These are phyloP conservation scores for Umbellularia californica DNA, from an alignment of 164 flowering plant genomes.

Conservation along the genomic window DNA sequence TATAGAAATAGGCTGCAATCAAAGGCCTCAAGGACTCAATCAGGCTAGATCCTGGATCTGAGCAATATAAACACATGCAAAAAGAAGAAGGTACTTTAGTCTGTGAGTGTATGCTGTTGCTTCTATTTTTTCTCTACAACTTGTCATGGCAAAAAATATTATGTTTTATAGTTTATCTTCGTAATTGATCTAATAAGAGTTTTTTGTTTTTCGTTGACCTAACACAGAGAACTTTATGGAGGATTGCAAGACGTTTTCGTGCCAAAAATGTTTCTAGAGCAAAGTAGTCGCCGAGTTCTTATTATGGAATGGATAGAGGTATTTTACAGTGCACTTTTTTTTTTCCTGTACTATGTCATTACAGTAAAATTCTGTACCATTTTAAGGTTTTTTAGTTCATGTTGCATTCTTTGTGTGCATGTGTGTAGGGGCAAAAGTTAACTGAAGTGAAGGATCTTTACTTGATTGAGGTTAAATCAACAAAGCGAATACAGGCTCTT, in stretches of 20 bases:
- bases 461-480: constrained; percentile 68
- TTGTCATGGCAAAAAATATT: neutral
- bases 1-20: no score
- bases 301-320: constrained; percentile 99
- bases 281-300: constrained; percentile 69
- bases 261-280: constrained; percentile 72
- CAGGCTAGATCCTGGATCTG: no score
- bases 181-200: neutral
- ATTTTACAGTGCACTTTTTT: constrained; percentile 11
- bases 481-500: neutral
- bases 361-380: neutral
- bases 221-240: constrained; percentile 77
- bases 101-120: neutral
- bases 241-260: constrained; percentile 71
- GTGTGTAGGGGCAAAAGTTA: constrained; percentile 69
- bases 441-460: constrained; percentile 84
- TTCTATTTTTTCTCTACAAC: neutral
- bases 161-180: neutral
- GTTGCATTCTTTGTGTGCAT: constrained; percentile 8
- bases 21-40: no score
- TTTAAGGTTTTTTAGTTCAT: constrained; percentile 9
- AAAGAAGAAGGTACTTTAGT: no score
- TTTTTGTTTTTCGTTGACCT: constrained; percentile 7
- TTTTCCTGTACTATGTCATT: constrained; percentile 1
- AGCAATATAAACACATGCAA: no score